Conservation (phyloP, 2,329 filamentous ascomycete species). For the Diaporthe citri region DNA sequence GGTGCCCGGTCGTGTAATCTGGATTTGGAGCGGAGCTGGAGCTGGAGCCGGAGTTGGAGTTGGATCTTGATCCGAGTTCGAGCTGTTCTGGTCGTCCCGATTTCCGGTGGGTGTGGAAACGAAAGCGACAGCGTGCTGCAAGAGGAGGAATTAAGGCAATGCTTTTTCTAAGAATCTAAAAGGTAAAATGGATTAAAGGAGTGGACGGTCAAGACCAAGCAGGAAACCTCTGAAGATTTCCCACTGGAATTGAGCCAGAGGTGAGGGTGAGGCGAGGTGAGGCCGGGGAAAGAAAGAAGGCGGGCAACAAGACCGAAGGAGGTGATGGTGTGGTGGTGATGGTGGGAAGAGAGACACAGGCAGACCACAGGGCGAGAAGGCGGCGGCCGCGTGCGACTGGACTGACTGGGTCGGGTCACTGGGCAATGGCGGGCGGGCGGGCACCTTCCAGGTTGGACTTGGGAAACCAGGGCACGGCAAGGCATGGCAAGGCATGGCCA, state of each 20-base stretch:
- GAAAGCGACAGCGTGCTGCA: slow-evolving; percentile 39
- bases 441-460: slow-evolving; percentile 29
- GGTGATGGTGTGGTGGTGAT: slow-evolving; percentile 48
- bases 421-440: slow-evolving; percentile 9
- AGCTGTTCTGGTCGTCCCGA: slow-evolving; percentile 30
- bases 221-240: slow-evolving; percentile 62
- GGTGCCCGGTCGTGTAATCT: not conserved
- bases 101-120: slow-evolving; percentile 26
- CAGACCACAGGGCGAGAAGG: slow-evolving; percentile 42
- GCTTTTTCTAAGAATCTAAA: slow-evolving; percentile 41
- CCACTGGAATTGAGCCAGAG: slow-evolving; percentile 70
- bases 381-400: slow-evolving; percentile 39
- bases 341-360: slow-evolving; percentile 43
- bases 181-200: slow-evolving; percentile 58
- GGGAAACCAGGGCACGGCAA: slow-evolving; percentile 15
- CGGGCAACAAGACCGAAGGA: slow-evolving; percentile 43
- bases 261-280: slow-evolving; percentile 33
- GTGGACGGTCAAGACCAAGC: slow-evolving; percentile 72
- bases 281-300: slow-evolving; percentile 33
- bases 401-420: slow-evolving; percentile 12
- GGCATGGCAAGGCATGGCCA: not conserved
- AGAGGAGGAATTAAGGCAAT: slow-evolving; percentile 42
- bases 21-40: slow-evolving; percentile 6
- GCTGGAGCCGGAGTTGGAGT: slow-evolving; percentile 15
- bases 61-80: slow-evolving; percentile 25